These are phyloP conservation scores for Scheffersomyces titani DNA, from an alignment of 1,139 yeast species.

Conservation along the genomic window DNA sequence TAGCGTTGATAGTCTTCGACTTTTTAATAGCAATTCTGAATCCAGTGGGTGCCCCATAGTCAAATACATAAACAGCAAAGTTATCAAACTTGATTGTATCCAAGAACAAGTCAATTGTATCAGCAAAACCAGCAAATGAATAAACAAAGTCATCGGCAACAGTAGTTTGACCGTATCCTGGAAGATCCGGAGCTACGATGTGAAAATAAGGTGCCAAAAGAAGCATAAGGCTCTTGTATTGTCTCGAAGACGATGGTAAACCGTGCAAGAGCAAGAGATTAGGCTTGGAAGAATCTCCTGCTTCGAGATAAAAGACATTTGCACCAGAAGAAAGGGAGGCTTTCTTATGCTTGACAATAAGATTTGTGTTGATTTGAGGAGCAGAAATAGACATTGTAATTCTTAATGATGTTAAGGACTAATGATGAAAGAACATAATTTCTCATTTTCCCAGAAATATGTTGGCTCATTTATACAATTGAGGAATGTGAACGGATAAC, in stretches of 20 bases:
- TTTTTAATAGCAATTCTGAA: conserved; percentile 32
- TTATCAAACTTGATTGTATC: conserved; percentile 23
- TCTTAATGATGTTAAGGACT: too few species aligned
- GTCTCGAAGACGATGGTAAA: conserved; percentile 43
- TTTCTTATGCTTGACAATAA: neutral
- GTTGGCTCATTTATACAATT: neutral
- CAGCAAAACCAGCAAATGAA: conserved; percentile 32
- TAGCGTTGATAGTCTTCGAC: conserved; percentile 27
- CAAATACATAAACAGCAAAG: conserved; percentile 39
- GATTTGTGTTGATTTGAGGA: neutral
- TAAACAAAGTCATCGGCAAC: conserved; percentile 24
- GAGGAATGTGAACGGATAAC: too few species aligned
- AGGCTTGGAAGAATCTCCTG: conserved; percentile 31
- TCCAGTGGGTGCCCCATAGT: conserved; percentile 47
- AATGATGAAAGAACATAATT: too few species aligned
- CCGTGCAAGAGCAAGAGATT: conserved; percentile 42
- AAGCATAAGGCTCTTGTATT: conserved; percentile 37
- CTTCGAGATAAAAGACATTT: conserved; percentile 37
- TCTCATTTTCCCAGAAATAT: neutral
- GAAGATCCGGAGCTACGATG: conserved; percentile 47
- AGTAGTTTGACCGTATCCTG: conserved; percentile 43
- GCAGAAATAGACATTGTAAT: neutral
- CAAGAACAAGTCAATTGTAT: conserved; percentile 30
- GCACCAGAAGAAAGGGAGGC: conserved; percentile 13
- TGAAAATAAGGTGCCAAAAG: conserved; percentile 33